These are phyloP conservation scores for Musa itinerans DNA, from an alignment of 176 grass and related monocot species.

Conservation along the genomic window DNA sequence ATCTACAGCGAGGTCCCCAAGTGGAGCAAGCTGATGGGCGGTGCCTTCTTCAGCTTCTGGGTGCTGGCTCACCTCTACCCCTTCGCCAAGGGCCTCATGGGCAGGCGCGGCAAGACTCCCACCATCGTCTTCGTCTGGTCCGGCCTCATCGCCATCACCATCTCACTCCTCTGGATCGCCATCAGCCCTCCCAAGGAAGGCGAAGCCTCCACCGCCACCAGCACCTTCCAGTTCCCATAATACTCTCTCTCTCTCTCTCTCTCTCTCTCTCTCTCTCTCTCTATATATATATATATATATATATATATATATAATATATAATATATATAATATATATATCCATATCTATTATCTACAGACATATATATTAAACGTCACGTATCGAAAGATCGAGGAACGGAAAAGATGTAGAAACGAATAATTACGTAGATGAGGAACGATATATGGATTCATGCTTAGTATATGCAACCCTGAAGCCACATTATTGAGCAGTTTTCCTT, in stretches of 20 bases:
- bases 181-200: conserved; percentile 52
- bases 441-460: too few relatives aligned
- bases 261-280: too few relatives aligned
- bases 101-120: conserved; percentile 68
- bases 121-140: conserved; percentile 92
- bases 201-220: not conserved
- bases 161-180: conserved; percentile 72
- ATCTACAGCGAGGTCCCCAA: conserved; percentile 66
- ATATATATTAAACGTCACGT: too few relatives aligned
- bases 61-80: conserved; percentile 76
- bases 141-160: conserved; percentile 57
- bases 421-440: too few relatives aligned
- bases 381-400: too few relatives aligned
- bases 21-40: conserved; percentile 80
- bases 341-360: too few relatives aligned
- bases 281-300: too few relatives aligned
- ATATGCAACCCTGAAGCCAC: too few relatives aligned
- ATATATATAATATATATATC: too few relatives aligned
- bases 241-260: not conserved
- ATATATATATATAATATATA: too few relatives aligned
- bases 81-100: conserved; percentile 82
- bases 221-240: conserved; percentile 68
- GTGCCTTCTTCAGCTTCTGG: conserved; percentile 87
- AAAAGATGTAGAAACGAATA: too few relatives aligned
- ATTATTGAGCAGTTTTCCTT: too few relatives aligned